These are phyloP conservation scores for Spergularia marina DNA, from an alignment of 148 eudicot genomes.

Conservation along the genomic window DNA sequence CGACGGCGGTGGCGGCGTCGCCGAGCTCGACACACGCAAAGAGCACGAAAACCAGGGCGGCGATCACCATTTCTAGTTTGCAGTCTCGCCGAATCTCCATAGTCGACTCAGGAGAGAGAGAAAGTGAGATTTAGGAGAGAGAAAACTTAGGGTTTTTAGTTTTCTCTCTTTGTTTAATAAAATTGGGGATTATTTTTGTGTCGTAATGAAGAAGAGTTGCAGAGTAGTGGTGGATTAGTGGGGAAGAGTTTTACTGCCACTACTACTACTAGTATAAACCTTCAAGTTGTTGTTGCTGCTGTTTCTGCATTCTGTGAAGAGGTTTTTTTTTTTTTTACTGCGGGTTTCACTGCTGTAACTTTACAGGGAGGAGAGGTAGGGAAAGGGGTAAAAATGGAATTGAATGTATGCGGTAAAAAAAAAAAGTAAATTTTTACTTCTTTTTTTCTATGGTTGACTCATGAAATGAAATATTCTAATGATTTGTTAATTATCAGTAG, in stretches of 20 bases:
- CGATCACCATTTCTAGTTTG: conserved; percentile 32
- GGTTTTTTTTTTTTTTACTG: background rate
- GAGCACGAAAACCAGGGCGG: conserved; percentile 51
- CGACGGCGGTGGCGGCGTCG: conserved; percentile 91
- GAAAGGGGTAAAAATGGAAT: too few species aligned
- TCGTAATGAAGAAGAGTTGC: conserved; percentile 8
- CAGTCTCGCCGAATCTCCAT: conserved; percentile 43
- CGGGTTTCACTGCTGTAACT: background rate
- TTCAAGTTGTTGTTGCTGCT: background rate
- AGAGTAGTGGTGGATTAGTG: conserved; percentile 17
- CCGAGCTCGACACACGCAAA: conserved; percentile 79
- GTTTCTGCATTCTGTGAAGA: too few species aligned
- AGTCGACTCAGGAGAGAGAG: conserved; percentile 13
- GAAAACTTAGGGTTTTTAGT: conserved; percentile 14
- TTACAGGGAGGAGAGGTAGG: too few species aligned
- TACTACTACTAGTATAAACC: background rate
- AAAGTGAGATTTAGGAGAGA: background rate
- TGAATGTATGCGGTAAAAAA: too few species aligned
- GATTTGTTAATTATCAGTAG: too few species aligned
- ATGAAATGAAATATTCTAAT: too few species aligned
- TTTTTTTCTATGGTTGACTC: too few species aligned
- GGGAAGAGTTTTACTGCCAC: background rate
- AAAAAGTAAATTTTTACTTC: too few species aligned
- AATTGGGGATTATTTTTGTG: conserved; percentile 9
- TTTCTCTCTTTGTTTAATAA: background rate